A percentile compares a stretch with the other conserved stretches of the same genome.
Conservation (phyloP, 192 early-diverging fungal species). For the Coemansia sp. region DNA sequence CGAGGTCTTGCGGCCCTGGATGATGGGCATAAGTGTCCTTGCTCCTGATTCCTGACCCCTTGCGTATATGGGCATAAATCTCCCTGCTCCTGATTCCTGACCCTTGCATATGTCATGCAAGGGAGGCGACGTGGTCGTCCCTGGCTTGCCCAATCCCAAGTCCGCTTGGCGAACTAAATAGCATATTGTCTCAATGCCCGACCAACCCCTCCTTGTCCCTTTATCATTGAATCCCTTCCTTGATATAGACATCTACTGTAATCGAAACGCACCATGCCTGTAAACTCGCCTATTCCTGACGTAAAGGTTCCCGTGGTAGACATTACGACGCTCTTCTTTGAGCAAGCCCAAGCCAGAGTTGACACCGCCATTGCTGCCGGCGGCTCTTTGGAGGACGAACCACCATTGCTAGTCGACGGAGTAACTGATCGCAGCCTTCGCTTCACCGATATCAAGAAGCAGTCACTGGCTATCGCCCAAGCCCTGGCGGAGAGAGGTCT, state of each 20-base stretch:
- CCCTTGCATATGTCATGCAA: background rate
- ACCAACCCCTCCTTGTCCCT: background rate
- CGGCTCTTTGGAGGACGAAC: conserved; percentile 1
- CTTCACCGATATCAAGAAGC: conserved; percentile 24
- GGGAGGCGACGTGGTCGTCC: background rate
- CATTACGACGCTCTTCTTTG: conserved; percentile 30
- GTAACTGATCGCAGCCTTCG: conserved; percentile 2
- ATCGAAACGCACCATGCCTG: conserved; percentile 14
- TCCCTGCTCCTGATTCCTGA: too few relatives aligned
- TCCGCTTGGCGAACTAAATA: too few relatives aligned
- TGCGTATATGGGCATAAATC: background rate
- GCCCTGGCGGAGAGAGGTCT: conserved; percentile 8
- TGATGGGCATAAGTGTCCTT: conserved; percentile 53
- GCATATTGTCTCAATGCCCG: too few relatives aligned
- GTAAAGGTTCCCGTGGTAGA: conserved; percentile 24
- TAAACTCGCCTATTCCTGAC: conserved; percentile 30
- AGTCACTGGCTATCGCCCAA: conserved; percentile 17
- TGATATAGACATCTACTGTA: background rate
- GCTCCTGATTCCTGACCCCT: conserved; percentile 2
- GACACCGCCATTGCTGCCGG: background rate
- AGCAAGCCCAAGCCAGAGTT: conserved; percentile 12
- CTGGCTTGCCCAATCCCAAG: background rate
- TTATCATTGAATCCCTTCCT: background rate
- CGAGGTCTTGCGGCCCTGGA: conserved; percentile 67
- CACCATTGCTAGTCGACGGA: conserved; percentile 14